Percentiles rank a stretch among this genome's conserved stretches.
Conservation (phyloP, 805 yeast species). For the Huiozyma naganishii region DNA sequence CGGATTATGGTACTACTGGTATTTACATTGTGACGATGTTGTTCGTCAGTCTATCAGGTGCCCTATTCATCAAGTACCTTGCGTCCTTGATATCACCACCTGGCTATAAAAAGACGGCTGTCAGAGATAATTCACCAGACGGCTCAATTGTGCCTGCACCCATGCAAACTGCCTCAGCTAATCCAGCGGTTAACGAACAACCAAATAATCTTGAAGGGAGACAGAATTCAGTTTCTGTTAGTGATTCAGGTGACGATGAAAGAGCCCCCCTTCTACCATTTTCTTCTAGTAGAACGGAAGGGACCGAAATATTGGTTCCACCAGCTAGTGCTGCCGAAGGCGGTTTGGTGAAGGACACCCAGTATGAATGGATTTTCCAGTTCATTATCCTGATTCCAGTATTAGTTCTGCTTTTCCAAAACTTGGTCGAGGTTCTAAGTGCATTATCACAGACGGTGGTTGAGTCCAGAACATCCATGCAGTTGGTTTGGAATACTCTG, state of each 20-base stretch:
- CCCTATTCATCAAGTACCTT: constrained; percentile 1
- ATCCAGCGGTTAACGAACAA: not conserved
- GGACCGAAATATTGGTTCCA: not conserved
- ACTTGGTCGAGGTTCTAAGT: constrained; percentile 30
- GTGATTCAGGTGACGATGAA: constrained; percentile 14
- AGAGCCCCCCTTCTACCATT: constrained; percentile 24
- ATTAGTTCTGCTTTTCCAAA: constrained; percentile 42
- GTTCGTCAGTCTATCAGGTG: constrained; percentile 22
- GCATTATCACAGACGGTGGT: constrained; percentile 63
- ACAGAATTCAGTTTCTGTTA: not conserved
- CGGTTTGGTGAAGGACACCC: constrained; percentile 7
- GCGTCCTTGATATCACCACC: not conserved
- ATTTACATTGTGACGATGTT: constrained; percentile 38
- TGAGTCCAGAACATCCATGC: constrained; percentile 43
- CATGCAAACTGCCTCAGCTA: not conserved
- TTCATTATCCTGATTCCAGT: constrained; percentile 59
- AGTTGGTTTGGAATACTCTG: constrained; percentile 27
- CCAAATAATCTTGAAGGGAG: not conserved
- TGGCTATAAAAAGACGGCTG: not conserved
- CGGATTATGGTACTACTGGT: constrained; percentile 39
- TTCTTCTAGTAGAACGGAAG: not conserved
- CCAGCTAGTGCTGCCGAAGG: not conserved
- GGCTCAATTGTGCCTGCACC: not conserved
- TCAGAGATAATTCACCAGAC: not conserved
- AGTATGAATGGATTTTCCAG: constrained; percentile 78